A percentile compares a stretch with the other conserved stretches of the same genome.
phyloP scores from a whole-genome alignment of 2,329 filamentous ascomycete genomes.

The Cyclaneusma minus region DNA sequence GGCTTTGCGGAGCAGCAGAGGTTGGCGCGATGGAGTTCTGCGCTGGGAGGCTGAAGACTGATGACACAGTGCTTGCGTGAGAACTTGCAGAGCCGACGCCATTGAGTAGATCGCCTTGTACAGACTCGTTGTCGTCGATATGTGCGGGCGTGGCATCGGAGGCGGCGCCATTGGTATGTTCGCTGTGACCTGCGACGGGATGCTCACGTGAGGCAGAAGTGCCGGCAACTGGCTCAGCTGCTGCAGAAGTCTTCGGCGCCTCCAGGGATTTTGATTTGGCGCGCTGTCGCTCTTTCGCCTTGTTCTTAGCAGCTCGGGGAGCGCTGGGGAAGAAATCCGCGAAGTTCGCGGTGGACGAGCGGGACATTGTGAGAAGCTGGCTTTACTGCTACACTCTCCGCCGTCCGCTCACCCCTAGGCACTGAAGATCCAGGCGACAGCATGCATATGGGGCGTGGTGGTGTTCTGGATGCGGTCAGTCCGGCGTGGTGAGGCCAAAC shows the following conservation, averaged over 20 bases:
- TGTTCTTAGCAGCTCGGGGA: conserved; percentile 38
- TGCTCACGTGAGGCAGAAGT: conserved; percentile 14
- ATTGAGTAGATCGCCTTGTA: conserved; percentile 51
- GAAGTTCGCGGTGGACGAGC: conserved; percentile 61
- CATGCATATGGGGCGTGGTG: conserved; percentile 12
- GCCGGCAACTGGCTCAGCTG: conserved; percentile 20
- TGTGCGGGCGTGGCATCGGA: conserved; percentile 10
- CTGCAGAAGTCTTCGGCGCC: conserved; percentile 7
- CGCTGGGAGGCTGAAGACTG: conserved; percentile 42
- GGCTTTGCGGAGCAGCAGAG: conserved; percentile 11
- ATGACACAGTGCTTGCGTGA: conserved; percentile 53
- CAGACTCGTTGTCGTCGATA: conserved; percentile 40
- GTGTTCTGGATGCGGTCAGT: conserved; percentile 7
- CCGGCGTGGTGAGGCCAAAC: conserved; percentile 10
- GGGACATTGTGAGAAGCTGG: conserved; percentile 51
- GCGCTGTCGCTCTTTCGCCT: conserved; percentile 45
- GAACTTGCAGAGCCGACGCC: conserved; percentile 60
- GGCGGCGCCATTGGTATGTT: conserved; percentile 11
- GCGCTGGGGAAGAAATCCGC: conserved; percentile 76
- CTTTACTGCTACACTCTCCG: conserved; percentile 17
- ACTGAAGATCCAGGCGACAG: conserved; percentile 10
- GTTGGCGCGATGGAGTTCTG: conserved; percentile 13
- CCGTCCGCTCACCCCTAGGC: conserved; percentile 16
- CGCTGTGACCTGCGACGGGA: no score
- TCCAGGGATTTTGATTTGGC: conserved; percentile 25